Evolutionary conservation across 805 yeast genomes (phyloP), one percentile per base, ranked within the genome.

Genomic region (Komagataella mondaviorum): DNA sequence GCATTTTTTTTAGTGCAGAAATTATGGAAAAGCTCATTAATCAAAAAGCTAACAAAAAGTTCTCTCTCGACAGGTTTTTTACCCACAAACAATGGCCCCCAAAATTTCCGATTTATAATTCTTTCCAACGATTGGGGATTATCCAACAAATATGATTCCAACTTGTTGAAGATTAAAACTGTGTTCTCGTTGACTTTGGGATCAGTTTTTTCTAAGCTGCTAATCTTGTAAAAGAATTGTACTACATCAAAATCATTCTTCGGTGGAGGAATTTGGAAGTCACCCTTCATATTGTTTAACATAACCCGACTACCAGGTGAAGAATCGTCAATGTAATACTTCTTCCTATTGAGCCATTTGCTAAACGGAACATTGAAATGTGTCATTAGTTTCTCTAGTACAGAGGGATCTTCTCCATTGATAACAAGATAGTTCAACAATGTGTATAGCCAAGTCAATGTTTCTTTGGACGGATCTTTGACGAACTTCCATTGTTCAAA

Each of bases 401-500:
- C 39, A 30, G 39, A 30, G 1, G 39, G 39, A 8, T 30, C 39
- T 30, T 30, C 39, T 30, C 39, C 39, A 30, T 30, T 30, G 4
- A 30, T 10, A 30, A 30, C n/a, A 30, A 30, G n/a, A 30, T 30
- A 30, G 39, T 30, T 30, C 39, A 30, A 30, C 10, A 30, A 30
- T 30, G 39, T 30, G 14, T 30, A 30, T 30, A 30, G 39, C 39
- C 39, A 30, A 10, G n/a, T 8, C 10, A 30, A 30, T 10, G 39
- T 30, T 30, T 30, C 39, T 6, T 30, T 14, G 14, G 39, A 30
- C 4, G 39, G 39, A 10, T 1, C 4, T 14, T 30, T 30, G 39
- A 30, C 39, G 8, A 30, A 30, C 39, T 30, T 30, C 39, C 39
- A 30, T 60, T 89, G 96, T 56, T 89, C 97, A 47, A 80, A 63